These are phyloP conservation scores for Powellomyces hirtus DNA, from an alignment of 192 early-diverging fungal genomes.

Conservation along the genomic window DNA sequence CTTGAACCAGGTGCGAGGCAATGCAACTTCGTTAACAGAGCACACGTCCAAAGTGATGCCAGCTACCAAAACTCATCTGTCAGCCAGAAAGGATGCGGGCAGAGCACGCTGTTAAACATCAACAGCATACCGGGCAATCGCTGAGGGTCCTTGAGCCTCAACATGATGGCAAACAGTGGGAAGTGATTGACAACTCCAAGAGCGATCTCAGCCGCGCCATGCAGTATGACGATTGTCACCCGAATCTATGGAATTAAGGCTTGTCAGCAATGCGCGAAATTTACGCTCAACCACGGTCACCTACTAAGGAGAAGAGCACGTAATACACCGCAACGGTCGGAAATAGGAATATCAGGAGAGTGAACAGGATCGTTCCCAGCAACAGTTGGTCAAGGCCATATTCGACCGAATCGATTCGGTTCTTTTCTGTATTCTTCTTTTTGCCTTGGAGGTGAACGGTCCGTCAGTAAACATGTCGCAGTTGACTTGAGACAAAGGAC, in stretches of 20 bases:
- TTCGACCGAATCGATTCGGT: slow-evolving; percentile 89
- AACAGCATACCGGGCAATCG: slow-evolving; percentile 71
- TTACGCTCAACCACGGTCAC: background rate
- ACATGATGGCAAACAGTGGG: slow-evolving; percentile 90
- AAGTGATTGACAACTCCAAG: slow-evolving; percentile 94
- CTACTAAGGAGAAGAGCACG: slow-evolving; percentile 79
- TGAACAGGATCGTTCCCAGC: slow-evolving; percentile 91
- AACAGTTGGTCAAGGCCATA: slow-evolving; percentile 94
- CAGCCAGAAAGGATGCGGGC: slow-evolving; percentile 8
- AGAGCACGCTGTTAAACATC: slow-evolving; percentile 14
- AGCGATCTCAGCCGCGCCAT: slow-evolving; percentile 79
- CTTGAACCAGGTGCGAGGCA: no score
- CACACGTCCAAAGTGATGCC: background rate
- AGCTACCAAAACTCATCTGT: background rate
- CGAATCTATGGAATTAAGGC: slow-evolving; percentile 54
- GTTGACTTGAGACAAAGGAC: slow-evolving; percentile 1
- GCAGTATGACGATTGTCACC: slow-evolving; percentile 74
- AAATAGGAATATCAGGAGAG: slow-evolving; percentile 88
- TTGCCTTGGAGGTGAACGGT: slow-evolving; percentile 65
- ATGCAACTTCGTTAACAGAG: background rate
- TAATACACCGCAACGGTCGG: slow-evolving; percentile 96
- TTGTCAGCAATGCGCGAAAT: background rate
- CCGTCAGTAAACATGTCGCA: background rate
- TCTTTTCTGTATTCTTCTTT: slow-evolving; percentile 81
- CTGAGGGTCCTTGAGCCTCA: slow-evolving; percentile 81